Base-by-base conservation (phyloP, 805 yeast genomes). In the Wickerhamiella alocasiicola region DNA sequence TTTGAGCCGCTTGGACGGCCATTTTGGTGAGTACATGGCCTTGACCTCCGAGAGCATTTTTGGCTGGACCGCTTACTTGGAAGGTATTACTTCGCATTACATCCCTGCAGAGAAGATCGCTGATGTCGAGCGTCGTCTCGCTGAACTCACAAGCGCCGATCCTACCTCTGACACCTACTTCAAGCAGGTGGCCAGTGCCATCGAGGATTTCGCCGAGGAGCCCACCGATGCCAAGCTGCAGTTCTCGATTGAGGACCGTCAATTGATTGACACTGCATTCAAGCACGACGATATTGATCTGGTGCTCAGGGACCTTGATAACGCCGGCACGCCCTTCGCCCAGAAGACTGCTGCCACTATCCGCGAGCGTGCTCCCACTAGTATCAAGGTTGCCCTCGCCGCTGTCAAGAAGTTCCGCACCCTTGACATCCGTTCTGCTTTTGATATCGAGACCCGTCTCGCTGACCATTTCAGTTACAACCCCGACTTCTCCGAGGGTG, bases 21-120 rank as follows among this genome's bases (percentile, higher is more conserved):
- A 82, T 50, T 63, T 87, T 45, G 96, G 97, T 36, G 72, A 78
- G 57, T 91, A 80, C 61, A 63, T 83, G 48, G 91, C 94, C 21
- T 64, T 87, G 50, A 87, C 97, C 1, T 94, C 95, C 36, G 81
- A 78, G 46, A 69, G 78, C 16, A 61, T 91, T 44, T 59, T 64
- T 42, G 96, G 96, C 12, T 64, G 69, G 48, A 97, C 88, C 55
- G 77, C 80, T n/a, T 78, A 83, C 54, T 59, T 78, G 48, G 69
- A 79, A 6, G 97, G 97, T 24, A 70, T 80, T 48, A 94, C 95
- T 30, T 84, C 97, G 11, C 98, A 91, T 58, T 91, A 76, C 55
- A 78, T 88, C 21, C 77, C 83, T 13, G 66, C 78, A 25, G 72
- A 68, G 45, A 72, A 78, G 48, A 56, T 85, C 37, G 68, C 67